A percentile compares a stretch with the other conserved stretches of the same genome.
Conservation (phyloP, 225 moss, liverwort and hornwort genomes). For the Asterella californica region DNA sequence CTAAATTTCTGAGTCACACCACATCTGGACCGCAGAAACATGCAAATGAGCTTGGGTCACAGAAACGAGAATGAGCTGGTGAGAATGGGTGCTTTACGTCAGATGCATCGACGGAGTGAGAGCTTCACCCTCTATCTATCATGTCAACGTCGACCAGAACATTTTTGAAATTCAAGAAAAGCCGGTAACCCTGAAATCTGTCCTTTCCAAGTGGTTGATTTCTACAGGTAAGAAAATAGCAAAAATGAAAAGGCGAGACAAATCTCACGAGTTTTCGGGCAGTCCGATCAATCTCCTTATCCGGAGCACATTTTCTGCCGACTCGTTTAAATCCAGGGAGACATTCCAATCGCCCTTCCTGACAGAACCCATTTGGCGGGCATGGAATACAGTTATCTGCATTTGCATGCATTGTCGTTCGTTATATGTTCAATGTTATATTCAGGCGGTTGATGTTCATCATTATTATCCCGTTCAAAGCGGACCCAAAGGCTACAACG, state of each 20-base stretch:
- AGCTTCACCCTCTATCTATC: neutral
- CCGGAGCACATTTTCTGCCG: conserved; percentile 35
- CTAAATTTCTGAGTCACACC: neutral
- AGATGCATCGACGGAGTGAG: neutral
- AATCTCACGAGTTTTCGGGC: conserved; percentile 39
- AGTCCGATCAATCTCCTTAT: conserved; percentile 44
- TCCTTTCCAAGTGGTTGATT: neutral
- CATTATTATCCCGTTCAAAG: neutral
- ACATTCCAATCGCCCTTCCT: conserved; percentile 35
- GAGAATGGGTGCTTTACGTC: neutral
- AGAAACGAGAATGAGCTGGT: neutral
- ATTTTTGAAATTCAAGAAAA: neutral
- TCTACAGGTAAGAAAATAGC: neutral
- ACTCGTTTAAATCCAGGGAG: conserved; percentile 38
- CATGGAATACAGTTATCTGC: conserved; percentile 43
- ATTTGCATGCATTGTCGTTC: conserved; percentile 5
- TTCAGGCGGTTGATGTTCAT: neutral
- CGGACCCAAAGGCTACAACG: neutral
- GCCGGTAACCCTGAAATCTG: neutral
- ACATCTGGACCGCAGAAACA: neutral
- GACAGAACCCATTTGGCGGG: conserved; percentile 41
- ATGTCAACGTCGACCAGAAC: neutral
- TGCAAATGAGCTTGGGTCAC: neutral
- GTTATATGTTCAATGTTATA: neutral
- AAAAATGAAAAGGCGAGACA: neutral